Base-by-base conservation (phyloP, 139 green algal species). In the Zygnema circumcarinatum region DNA sequence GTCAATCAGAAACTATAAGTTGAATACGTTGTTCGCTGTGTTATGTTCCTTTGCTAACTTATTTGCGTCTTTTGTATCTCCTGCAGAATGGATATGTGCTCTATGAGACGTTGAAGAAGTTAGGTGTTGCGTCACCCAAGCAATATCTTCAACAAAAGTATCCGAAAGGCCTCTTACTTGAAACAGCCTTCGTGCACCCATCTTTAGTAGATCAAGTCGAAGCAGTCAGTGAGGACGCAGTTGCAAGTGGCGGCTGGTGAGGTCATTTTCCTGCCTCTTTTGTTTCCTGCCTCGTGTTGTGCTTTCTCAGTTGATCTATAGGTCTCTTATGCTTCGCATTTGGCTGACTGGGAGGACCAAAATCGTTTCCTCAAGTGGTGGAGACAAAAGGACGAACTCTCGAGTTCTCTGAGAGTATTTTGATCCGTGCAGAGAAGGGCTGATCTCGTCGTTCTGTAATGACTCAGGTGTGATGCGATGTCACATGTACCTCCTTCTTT, bases 141-240 rank as follows among this genome's bases (percentile, higher is more conserved):
- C 83, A 88, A n/a, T 52, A 85, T 38, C 68, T 88, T 38, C 81
- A 88, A 39, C 35, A 88, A 7, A 74, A 83, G 33, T 96, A 96
- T 89, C 92, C 94, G 0, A 93, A 95, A 29, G 93, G 92, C 56
- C 83, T 94, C 0, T 47, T 91, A 0, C 85, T 98, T 67, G 91
- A 95, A 0, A 91, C 88, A 0, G 92, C 89, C 36, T 95, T 94
- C 40, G 92, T 96, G 2, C 91, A 89, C 1, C 88, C 94, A 0
- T 54, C 81, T 1, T 73, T 98, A 31, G 21, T 95, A 16, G 41
- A 89, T 2, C 88, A 94, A 85, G 76, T 95, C 67, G 92, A 96
- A 36, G 90, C 90, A 11, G 90, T 87, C 1, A 89, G 93, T 7
- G 93, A 96, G 39, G 93, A 96, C 35, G 92, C 92, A 1, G 52